phyloP scores from a whole-genome alignment of 1,139 yeast species.

The Lodderomyces metapsilosis region DNA sequence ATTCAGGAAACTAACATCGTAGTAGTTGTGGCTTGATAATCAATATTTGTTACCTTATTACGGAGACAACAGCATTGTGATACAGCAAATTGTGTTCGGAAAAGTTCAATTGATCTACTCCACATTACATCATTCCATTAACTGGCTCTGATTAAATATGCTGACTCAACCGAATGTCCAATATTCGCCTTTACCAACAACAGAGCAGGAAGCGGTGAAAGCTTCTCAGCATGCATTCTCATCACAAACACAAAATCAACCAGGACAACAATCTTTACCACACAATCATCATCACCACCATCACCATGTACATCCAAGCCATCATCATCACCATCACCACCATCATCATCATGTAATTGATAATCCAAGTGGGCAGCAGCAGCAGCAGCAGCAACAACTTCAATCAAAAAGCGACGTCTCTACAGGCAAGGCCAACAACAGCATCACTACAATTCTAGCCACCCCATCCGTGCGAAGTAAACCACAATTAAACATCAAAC shows the following conservation, averaged over 20 bases:
- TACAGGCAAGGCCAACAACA: not conserved
- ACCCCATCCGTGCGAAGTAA: conserved; percentile 8
- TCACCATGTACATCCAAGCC: not conserved
- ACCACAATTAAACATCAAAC: conserved; percentile 39
- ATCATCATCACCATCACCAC: not conserved
- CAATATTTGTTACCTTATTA: too few species aligned
- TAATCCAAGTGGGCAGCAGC: not conserved
- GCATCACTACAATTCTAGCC: not conserved
- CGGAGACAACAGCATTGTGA: too few species aligned
- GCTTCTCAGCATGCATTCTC: not conserved
- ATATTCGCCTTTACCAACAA: not conserved
- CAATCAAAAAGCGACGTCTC: not conserved
- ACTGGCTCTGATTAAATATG: not conserved
- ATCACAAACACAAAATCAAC: conserved; percentile 4
- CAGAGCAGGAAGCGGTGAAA: not conserved
- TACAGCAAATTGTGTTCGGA: too few species aligned
- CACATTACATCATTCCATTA: not conserved
- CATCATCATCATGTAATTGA: not conserved
- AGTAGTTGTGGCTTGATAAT: too few species aligned
- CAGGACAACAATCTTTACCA: conserved; percentile 1
- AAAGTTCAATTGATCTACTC: not conserved
- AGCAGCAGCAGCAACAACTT: not conserved
- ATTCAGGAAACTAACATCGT: too few species aligned
- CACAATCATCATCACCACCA: not conserved
- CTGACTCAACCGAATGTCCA: not conserved